phyloP scores from a whole-genome alignment of 805 yeast species.

The Saccharomycopsis microspora region DNA sequence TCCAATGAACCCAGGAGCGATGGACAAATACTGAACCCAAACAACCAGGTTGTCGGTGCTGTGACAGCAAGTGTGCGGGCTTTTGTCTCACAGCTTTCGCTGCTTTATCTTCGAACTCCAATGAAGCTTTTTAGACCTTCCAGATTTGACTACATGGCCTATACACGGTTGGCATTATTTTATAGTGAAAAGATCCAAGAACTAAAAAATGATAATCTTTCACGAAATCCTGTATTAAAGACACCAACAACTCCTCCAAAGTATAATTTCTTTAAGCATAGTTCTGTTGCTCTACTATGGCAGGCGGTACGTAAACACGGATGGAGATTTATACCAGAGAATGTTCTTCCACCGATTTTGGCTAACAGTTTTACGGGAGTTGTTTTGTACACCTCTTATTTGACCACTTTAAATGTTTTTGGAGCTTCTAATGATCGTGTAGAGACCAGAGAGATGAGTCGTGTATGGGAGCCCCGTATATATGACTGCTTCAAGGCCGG shows the following conservation, averaged over 20 bases:
- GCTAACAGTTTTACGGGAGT: slow-evolving; percentile 88
- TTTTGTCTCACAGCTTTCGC: slow-evolving; percentile 61
- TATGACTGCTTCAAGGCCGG: slow-evolving; percentile 70
- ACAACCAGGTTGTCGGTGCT: slow-evolving; percentile 45
- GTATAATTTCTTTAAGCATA: slow-evolving; percentile 47
- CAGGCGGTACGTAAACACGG: slow-evolving; percentile 69
- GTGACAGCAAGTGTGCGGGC: slow-evolving; percentile 84
- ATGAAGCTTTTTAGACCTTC: slow-evolving; percentile 86
- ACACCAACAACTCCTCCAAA: slow-evolving; percentile 11
- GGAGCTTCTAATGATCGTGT: slow-evolving; percentile 17
- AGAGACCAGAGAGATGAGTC: slow-evolving; percentile 16
- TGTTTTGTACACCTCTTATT: slow-evolving; percentile 73
- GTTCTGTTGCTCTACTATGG: slow-evolving; percentile 63
- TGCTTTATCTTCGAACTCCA: slow-evolving; percentile 69
- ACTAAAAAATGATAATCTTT: background rate
- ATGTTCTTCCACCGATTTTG: slow-evolving; percentile 71
- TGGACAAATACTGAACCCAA: too few species aligned
- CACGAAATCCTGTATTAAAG: slow-evolving; percentile 3
- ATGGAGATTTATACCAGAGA: slow-evolving; percentile 75
- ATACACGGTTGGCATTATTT: slow-evolving; percentile 34
- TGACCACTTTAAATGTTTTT: slow-evolving; percentile 36
- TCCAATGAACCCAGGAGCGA: too few species aligned
- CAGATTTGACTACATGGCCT: slow-evolving; percentile 74
- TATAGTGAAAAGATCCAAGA: slow-evolving; percentile 4
- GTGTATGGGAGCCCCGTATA: slow-evolving; percentile 22